phyloP scores from a whole-genome alignment of 495 filamentous ascomycete species.

The Zalerion maritima region DNA sequence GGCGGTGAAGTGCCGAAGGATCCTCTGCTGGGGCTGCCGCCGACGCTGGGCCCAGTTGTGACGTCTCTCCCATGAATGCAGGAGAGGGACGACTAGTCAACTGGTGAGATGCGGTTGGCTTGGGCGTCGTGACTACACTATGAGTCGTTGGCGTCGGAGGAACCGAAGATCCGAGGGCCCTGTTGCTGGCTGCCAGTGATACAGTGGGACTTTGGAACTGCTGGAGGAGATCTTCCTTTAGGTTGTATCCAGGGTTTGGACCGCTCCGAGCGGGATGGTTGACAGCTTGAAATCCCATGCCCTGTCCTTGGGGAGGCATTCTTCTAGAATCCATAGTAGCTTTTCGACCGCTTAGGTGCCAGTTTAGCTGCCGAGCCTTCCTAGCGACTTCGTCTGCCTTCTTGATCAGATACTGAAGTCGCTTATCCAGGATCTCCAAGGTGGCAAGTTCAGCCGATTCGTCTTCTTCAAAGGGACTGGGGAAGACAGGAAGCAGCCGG shows the following conservation, averaged over 20 bases:
- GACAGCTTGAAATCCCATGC: slow-evolving; percentile 10
- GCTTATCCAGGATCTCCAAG: slow-evolving; percentile 67
- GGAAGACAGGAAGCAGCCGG: slow-evolving; percentile 65
- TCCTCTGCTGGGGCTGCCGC: background rate
- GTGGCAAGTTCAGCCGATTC: slow-evolving; percentile 75
- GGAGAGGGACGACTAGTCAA: slow-evolving; percentile 14
- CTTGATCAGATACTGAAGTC: slow-evolving; percentile 57
- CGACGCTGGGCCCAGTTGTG: slow-evolving; percentile 1
- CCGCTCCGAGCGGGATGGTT: slow-evolving; percentile 3
- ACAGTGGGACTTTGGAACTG: slow-evolving; percentile 24
- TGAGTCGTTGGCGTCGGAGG: slow-evolving; percentile 14
- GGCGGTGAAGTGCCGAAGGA: slow-evolving; percentile 26
- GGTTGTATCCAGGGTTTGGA: slow-evolving; percentile 17
- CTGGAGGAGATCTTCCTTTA: slow-evolving; percentile 27
- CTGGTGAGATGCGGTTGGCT: slow-evolving; percentile 3
- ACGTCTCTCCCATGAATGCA: slow-evolving; percentile 3
- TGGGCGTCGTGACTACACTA: background rate
- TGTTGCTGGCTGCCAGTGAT: too few relatives aligned
- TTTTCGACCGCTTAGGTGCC: slow-evolving; percentile 60
- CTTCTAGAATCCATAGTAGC: slow-evolving; percentile 40
- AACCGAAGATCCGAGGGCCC: slow-evolving; percentile 12
- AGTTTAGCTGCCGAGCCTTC: slow-evolving; percentile 68
- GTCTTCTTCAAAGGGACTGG: slow-evolving; percentile 60
- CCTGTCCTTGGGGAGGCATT: slow-evolving; percentile 13
- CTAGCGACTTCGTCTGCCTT: slow-evolving; percentile 67